Conservation (phyloP, 805 yeast genomes). For the Starmerella bombi region DNA sequence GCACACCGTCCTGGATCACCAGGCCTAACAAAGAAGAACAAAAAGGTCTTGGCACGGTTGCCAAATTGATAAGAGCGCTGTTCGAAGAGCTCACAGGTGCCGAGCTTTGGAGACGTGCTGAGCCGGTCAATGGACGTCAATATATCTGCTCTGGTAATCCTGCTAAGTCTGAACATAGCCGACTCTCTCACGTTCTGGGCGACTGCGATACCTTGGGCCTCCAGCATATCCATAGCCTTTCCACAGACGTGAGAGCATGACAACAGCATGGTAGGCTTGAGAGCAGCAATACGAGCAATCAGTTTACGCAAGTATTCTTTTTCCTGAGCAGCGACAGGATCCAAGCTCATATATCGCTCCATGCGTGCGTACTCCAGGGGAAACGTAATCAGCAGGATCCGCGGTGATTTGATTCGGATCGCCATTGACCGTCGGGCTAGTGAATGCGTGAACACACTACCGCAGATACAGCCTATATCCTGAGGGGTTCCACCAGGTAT, state of each 20-base stretch:
- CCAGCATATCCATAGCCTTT: conserved; percentile 56
- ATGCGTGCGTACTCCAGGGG: conserved; percentile 74
- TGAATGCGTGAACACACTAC: conserved; percentile 71
- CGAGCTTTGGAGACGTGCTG: conserved; percentile 57
- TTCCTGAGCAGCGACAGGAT: conserved; percentile 78
- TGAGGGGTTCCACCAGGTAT: conserved; percentile 59
- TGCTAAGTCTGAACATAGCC: conserved; percentile 63
- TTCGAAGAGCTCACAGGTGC: conserved; percentile 59
- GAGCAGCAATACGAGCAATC: conserved; percentile 60
- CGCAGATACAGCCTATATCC: conserved; percentile 54
- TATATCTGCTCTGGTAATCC: conserved; percentile 72
- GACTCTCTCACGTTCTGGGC: conserved; percentile 69
- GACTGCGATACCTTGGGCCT: conserved; percentile 67
- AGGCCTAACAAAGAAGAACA: conserved; percentile 69
- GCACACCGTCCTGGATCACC: conserved; percentile 68
- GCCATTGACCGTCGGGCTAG: conserved; percentile 75
- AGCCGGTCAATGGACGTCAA: conserved; percentile 75
- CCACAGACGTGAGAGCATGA: conserved; percentile 75
- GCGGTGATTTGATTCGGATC: conserved; percentile 46
- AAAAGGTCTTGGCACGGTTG: conserved; percentile 45
- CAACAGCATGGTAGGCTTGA: conserved; percentile 67
- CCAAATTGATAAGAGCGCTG: conserved; percentile 51
- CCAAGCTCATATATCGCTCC: conserved; percentile 67
- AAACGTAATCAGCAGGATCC: conserved; percentile 70
- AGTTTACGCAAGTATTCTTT: conserved; percentile 68